phyloP scores from a whole-genome alignment of 192 early-diverging fungal genomes.

The Coemansia biformis region DNA sequence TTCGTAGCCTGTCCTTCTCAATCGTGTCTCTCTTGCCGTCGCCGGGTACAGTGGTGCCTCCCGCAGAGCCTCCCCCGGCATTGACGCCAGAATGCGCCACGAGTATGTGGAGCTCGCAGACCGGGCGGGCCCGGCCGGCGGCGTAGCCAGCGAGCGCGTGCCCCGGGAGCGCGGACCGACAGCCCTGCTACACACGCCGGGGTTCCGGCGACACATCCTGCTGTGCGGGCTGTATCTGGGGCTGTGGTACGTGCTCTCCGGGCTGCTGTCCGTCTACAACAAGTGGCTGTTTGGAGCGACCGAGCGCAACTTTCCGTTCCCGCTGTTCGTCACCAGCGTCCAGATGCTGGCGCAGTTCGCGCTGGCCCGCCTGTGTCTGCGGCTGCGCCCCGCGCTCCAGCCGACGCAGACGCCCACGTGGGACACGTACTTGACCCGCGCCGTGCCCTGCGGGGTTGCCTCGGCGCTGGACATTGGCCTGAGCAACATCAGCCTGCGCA shows the following conservation, averaged over 20 bases:
- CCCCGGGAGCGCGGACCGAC: conserved; percentile 1
- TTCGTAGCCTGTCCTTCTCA: too few relatives aligned
- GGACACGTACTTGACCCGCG: conserved; percentile 61
- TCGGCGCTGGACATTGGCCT: conserved; percentile 88
- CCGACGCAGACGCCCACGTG: conserved; percentile 54
- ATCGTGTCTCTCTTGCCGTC: too few relatives aligned
- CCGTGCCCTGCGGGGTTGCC: conserved; percentile 81
- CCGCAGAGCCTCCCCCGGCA: neutral
- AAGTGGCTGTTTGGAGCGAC: conserved; percentile 86
- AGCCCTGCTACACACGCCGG: conserved; percentile 17
- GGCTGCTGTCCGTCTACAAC: conserved; percentile 81
- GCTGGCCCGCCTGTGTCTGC: conserved; percentile 53
- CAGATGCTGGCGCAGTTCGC: conserved; percentile 84
- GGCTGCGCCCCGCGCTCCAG: conserved; percentile 57
- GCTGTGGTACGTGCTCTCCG: conserved; percentile 62
- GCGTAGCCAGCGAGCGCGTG: neutral
- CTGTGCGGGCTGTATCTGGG: conserved; percentile 45
- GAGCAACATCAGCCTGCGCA: conserved; percentile 79
- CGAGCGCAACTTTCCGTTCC: conserved; percentile 78
- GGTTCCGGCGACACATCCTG: conserved; percentile 30
- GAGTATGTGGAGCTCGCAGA: conserved; percentile 45
- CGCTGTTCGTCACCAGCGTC: conserved; percentile 76
- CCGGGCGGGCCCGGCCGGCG: conserved; percentile 8
- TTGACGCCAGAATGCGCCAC: conserved; percentile 15
- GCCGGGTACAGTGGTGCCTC: neutral